Evolutionary conservation across 306 rosid species (phyloP).

Genomic region (Rosa lucieae): DNA sequence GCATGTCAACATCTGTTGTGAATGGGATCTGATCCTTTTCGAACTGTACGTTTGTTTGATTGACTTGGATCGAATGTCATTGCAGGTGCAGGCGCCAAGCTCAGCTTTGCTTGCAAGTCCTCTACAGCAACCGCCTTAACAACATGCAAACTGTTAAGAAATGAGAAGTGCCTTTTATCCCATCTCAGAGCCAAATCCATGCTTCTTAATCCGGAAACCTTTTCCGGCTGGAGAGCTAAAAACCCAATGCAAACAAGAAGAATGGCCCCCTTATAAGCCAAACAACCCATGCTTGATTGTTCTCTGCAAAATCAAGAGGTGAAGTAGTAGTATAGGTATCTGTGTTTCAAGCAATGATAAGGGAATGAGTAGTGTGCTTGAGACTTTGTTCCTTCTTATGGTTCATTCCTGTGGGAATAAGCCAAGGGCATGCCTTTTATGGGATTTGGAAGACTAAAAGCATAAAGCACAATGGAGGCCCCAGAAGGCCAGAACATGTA

Average conservation of each 20-base stretch:
- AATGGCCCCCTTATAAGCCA: conserved; percentile 42
- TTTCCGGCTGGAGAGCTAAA: conserved; percentile 60
- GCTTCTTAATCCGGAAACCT: conserved; percentile 58
- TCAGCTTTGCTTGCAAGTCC: conserved; percentile 48
- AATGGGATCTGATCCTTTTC: conserved; percentile 88
- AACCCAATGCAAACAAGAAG: conserved; percentile 54
- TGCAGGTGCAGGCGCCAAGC: conserved; percentile 72
- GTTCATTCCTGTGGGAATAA: conserved; percentile 44
- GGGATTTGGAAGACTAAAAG: conserved; percentile 69
- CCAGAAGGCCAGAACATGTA: conserved; percentile 44
- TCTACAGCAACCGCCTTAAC: conserved; percentile 50
- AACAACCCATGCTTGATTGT: conserved; percentile 50
- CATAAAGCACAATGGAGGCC: conserved; percentile 51
- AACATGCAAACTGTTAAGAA: conserved; percentile 40
- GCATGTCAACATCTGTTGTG: conserved; percentile 74
- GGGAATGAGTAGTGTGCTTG: conserved; percentile 24
- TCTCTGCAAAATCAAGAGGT: conserved; percentile 26
- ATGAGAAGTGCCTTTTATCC: conserved; percentile 40
- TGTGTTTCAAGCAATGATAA: conserved; percentile 28
- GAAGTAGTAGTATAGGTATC: conserved; percentile 8
- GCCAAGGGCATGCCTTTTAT: conserved; percentile 46
- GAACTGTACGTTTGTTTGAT: conserved; percentile 68
- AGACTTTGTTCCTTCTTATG: conserved; percentile 28
- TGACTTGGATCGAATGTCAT: conserved; percentile 60
- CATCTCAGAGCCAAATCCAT: conserved; percentile 70